Evolutionary conservation across 495 filamentous ascomycete species (phyloP), one percentile per base, ranked within the genome.

Genomic region (Cercophora scortea): DNA sequence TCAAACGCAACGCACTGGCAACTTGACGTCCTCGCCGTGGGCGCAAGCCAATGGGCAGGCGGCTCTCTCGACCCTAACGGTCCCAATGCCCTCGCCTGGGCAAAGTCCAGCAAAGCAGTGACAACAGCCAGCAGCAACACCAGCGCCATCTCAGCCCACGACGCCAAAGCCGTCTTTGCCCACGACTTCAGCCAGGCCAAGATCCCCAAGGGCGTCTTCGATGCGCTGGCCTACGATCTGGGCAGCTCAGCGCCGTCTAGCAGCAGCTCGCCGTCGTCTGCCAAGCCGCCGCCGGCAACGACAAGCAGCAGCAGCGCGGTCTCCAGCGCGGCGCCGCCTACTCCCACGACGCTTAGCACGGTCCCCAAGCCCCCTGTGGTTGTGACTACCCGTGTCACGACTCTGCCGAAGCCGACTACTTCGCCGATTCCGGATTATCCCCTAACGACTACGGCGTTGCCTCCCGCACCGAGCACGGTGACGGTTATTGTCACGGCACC

Each of bases 1-100:
- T 56, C 59, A 46, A 79, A 79, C 52, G 62, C 57, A 32, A 78
- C 76, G 4, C 74, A 77, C 56, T 79, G 72, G 71, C 72, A 75
- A 17, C 61, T 77, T 25, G 67, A 69, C 10, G 70, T 72, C 0
- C 62, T 72, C 10, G 77, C 74, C 58, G 60, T 57, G 41, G 70
- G 71, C 1, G 77, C 72, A 54, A 74, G 67, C 44, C 62, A 64
- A 16, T 74, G 68, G 68, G 44, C 47, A 19, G 57, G 52, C 33
- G 55, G 58, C 4, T 55, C 58, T 3, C 50, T 71, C 9, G 56
- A 71, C 52, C 64, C 67, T 13, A 64, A 63, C 42, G 62, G 64
- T 18, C 47, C 42, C 16, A 62, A 61, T 44, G 58, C 35, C 1
- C 49, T 67, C 11, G 64, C 58, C 12, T 67, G 58, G 55, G 64